These are phyloP conservation scores for Podospora appendiculata DNA, from an alignment of 495 filamentous ascomycete genomes.

Conservation along the genomic window DNA sequence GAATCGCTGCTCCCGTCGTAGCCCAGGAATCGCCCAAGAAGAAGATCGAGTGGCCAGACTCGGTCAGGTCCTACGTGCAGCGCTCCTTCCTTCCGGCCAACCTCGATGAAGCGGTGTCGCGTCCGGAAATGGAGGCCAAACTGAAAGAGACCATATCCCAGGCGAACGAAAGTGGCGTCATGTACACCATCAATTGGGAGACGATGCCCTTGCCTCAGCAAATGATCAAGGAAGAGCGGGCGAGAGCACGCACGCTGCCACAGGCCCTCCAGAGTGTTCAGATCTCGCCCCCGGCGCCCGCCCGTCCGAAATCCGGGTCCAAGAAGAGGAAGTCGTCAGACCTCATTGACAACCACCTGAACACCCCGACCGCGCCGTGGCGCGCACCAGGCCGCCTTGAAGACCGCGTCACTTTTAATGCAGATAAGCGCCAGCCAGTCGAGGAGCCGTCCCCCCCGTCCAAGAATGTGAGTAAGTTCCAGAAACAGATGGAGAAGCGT, in stretches of 20 bases:
- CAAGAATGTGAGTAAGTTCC: slow-evolving; percentile 67
- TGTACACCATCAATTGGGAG: slow-evolving; percentile 75
- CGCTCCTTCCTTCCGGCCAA: slow-evolving; percentile 72
- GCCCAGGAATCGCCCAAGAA: slow-evolving; percentile 30
- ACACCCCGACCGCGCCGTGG: slow-evolving; percentile 54
- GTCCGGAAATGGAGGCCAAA: slow-evolving; percentile 70
- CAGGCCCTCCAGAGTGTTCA: background rate
- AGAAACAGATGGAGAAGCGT: slow-evolving; percentile 81
- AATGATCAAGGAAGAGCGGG: slow-evolving; percentile 69
- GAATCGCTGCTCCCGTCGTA: slow-evolving; percentile 4
- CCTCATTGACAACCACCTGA: slow-evolving; percentile 33
- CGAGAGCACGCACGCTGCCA: slow-evolving; percentile 23
- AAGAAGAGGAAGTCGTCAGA: slow-evolving; percentile 83
- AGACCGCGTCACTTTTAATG: slow-evolving; percentile 63
- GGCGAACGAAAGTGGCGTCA: slow-evolving; percentile 60
- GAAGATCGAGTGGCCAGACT: slow-evolving; percentile 67
- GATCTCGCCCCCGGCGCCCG: background rate
- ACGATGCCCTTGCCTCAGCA: slow-evolving; percentile 78
- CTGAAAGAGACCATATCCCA: slow-evolving; percentile 78
- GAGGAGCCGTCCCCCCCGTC: slow-evolving; percentile 26
- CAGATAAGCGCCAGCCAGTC: slow-evolving; percentile 47
- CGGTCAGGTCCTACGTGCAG: slow-evolving; percentile 75
- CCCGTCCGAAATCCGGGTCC: slow-evolving; percentile 2
- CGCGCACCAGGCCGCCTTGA: slow-evolving; percentile 59
- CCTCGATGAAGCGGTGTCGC: slow-evolving; percentile 53